phyloP scores from a whole-genome alignment of 805 yeast species.

The Wilhelminamyces savonicus region DNA sequence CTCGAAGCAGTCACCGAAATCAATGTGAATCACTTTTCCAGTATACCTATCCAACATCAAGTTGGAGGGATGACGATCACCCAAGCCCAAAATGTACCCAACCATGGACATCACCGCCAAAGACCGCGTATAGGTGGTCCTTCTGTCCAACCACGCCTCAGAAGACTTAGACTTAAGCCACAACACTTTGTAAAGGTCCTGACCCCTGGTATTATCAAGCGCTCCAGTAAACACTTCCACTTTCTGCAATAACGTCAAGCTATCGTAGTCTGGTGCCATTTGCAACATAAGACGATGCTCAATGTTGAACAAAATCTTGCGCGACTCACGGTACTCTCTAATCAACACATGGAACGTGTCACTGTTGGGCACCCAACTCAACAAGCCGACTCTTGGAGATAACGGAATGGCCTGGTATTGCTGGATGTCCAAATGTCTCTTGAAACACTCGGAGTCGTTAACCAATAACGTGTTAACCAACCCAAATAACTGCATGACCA shows the following conservation, averaged over 20 bases:
- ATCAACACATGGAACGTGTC: constrained; percentile 94
- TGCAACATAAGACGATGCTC: constrained; percentile 95
- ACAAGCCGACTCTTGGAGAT: constrained; percentile 92
- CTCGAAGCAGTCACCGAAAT: constrained; percentile 98
- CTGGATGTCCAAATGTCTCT: constrained; percentile 89
- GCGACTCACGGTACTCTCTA: constrained; percentile 85
- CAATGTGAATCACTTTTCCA: constrained; percentile 95
- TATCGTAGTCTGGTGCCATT: constrained; percentile 97
- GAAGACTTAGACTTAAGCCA: constrained; percentile 96
- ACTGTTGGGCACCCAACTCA: constrained; percentile 97
- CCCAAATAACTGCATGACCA: constrained; percentile 97
- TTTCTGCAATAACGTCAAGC: constrained; percentile 79
- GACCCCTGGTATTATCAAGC: constrained; percentile 90
- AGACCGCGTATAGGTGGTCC: constrained; percentile 93
- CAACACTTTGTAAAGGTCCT: constrained; percentile 88
- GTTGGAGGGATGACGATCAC: constrained; percentile 97
- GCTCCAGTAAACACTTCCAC: constrained; percentile 97
- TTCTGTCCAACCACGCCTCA: constrained; percentile 95
- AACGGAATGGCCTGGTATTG: constrained; percentile 90
- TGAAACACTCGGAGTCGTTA: constrained; percentile 93
- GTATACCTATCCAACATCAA: constrained; percentile 91
- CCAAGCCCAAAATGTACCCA: constrained; percentile 93
- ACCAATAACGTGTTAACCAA: constrained; percentile 84
- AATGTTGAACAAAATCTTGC: constrained; percentile 82
- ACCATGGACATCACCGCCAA: constrained; percentile 99